A percentile compares a stretch with the other conserved stretches of the same genome.
These are phyloP conservation scores for Nannochloris sp. DNA, from an alignment of 139 green algal species.

Conservation along the genomic window DNA sequence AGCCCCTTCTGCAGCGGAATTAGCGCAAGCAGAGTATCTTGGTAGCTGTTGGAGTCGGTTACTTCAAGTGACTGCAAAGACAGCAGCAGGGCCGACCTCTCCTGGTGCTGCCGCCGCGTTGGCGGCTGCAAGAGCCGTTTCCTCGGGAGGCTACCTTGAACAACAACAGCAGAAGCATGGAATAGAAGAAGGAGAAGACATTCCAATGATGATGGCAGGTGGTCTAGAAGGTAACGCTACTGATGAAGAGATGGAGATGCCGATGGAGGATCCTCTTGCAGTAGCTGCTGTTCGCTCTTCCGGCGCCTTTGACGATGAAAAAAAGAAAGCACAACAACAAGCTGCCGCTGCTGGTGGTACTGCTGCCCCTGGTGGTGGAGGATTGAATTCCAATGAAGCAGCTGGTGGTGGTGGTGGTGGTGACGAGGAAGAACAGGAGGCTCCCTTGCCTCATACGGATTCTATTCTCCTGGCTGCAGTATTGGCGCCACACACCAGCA, in stretches of 20 bases:
- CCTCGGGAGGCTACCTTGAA: background rate
- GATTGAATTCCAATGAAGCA: background rate
- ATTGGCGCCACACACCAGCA: conserved; percentile 7
- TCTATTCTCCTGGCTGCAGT: conserved; percentile 14
- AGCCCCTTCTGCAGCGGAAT: conserved; percentile 11
- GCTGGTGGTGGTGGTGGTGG: background rate
- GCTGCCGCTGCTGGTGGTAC: background rate
- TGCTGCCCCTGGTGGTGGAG: background rate
- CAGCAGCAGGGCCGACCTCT: background rate
- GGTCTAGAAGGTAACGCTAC: background rate
- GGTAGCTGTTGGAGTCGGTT: conserved; percentile 49
- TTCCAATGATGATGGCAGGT: background rate
- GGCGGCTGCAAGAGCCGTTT: conserved; percentile 1
- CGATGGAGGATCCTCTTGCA: too few species aligned
- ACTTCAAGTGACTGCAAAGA: conserved; percentile 8
- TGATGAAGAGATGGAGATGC: background rate
- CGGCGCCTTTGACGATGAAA: background rate
- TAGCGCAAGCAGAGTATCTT: conserved; percentile 37
- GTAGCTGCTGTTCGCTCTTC: background rate
- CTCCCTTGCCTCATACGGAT: background rate
- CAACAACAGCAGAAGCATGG: too few species aligned
- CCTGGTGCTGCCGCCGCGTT: background rate
- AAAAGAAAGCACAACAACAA: background rate
- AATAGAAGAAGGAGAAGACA: background rate
- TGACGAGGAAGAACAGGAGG: too few species aligned